Evolutionary conservation across 2,329 filamentous ascomycete genomes (phyloP), one percentile per base, ranked within the genome.

Genomic region (Penicillium sp.): DNA sequence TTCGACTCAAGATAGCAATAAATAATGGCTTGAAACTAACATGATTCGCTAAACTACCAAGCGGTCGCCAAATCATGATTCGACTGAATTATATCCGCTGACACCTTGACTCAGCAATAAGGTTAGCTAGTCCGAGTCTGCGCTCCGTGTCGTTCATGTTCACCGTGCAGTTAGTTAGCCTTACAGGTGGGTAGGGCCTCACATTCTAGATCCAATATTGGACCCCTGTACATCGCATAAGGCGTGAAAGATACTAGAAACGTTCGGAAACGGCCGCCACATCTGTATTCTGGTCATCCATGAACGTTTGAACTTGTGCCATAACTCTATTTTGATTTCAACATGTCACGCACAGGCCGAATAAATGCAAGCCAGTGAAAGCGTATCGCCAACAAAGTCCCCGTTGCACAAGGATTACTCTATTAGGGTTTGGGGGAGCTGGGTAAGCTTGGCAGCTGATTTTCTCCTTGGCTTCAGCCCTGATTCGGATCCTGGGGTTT

Each of bases 311-410:
- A 15, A 34, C 13, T 34, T 49, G 19, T 25, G 11, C 9, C 15
- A 27, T 39, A 25, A 8, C 15, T 19, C 11, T 34, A 38, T 52
- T 40, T 10, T 31, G 10, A 13, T 38, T 36, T 36, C n/a, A 46
- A 39, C 43, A 57, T 49, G 33, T 55, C 40, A 52, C 47, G 61
- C 60, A 65, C 63, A 57, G 59, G 55, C 57, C 45, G 45, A 49
- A 36, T 44, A 47, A 36, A 36, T 40, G 44, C 53, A 55, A 52
- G 56, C 60, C 59, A 57, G 57, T 46, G 43, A 62, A 70, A 70
- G 68, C 69, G 68, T 69, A 71, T 71, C 70, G 69, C 69, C 66
- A 70, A 67, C 62, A 68, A 67, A 66, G 63, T 62, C 63, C 55
- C 54, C 51, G 58, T 65, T 52, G 62, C 54, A 64, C 56, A 59